phyloP scores from a whole-genome alignment of 2,329 filamentous ascomycete genomes.

The Sclerotinia subarctica region DNA sequence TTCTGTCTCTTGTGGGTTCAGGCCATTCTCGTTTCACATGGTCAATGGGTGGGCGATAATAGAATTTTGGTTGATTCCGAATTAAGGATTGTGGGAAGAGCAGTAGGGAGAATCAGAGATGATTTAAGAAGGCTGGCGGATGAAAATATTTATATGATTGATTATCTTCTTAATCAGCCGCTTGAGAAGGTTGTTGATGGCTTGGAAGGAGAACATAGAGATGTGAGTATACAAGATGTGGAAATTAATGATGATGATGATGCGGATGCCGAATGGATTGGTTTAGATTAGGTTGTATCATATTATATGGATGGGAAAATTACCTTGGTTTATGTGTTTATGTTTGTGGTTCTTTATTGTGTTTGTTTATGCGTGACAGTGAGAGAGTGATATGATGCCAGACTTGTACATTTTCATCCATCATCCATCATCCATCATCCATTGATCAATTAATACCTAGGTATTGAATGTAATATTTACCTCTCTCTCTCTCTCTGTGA shows the following conservation, averaged over 20 bases:
- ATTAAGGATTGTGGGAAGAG: constrained; percentile 76
- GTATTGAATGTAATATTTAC: too few species aligned
- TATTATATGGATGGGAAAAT: constrained; percentile 5
- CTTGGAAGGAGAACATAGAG: constrained; percentile 39
- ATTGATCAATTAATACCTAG: too few species aligned
- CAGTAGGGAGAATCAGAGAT: constrained; percentile 73
- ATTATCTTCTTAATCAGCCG: constrained; percentile 67
- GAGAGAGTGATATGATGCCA: too few species aligned
- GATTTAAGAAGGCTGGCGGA: constrained; percentile 82
- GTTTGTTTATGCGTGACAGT: background rate
- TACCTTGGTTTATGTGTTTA: background rate
- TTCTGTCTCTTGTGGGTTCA: constrained; percentile 94
- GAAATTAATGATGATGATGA: constrained; percentile 40
- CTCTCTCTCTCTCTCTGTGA: too few species aligned
- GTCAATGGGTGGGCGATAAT: constrained; percentile 79
- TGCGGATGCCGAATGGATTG: constrained; percentile 50
- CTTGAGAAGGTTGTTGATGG: constrained; percentile 35
- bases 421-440: too few species aligned
- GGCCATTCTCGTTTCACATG: constrained; percentile 75
- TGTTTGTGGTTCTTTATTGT: background rate
- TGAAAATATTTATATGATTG: constrained; percentile 84
- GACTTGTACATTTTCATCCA: too few species aligned
- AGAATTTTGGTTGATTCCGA: constrained; percentile 78
- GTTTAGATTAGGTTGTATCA: constrained; percentile 44
- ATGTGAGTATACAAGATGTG: constrained; percentile 36